Evolutionary conservation across 257 asterid genomes (phyloP), one percentile per base, ranked within the genome.

Genomic region (Solanum habrochaites): DNA sequence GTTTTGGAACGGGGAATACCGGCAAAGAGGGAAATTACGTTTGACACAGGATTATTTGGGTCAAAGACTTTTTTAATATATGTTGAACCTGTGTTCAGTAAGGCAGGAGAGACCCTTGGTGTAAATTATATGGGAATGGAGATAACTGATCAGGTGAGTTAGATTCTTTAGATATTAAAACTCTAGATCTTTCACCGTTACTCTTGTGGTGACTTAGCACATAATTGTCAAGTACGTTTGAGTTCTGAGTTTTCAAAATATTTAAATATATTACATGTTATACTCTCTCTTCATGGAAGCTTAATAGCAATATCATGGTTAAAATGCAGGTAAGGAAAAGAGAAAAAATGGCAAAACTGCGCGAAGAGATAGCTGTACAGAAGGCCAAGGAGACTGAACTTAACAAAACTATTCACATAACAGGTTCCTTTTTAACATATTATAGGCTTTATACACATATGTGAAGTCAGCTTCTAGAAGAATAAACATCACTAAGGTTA

Each of bases 81-180:
- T 31, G 98, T 92, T 8, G 98, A 96, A 60, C 99, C 98, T 67
- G 99, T 96, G 87, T 96, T 96, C 93, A 95, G 96, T 92, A 96
- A 95, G 90, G 89, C 95, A 5, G 98, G 98, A 56, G 98, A 95
- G 86, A 94, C 95, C 6, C 93, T 96, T 56, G 98, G 98, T 67
- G 97, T 96, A 14, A 96, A 95, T 89, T 96, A 96, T 88, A 96
- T 95, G 99, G 99, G 99, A 69, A 96, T 95, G 98, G 99, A 96
- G 86, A 93, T 96, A 52, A 96, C 98, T 42, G 99, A 96, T 89
- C 98, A 95, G 95, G 98, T 94, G 32, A 87, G 25, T 70, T 73
- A 2, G 77, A 75, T 74, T 72, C 81, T 21, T 37, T 72, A 20
- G 27, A n/a, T 42, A 32, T 23, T 35, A 71, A n/a, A n/a, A 18